These are phyloP conservation scores for Stagonosporopsis vannaccii DNA, from an alignment of 2,329 filamentous ascomycete genomes.

Conservation along the genomic window DNA sequence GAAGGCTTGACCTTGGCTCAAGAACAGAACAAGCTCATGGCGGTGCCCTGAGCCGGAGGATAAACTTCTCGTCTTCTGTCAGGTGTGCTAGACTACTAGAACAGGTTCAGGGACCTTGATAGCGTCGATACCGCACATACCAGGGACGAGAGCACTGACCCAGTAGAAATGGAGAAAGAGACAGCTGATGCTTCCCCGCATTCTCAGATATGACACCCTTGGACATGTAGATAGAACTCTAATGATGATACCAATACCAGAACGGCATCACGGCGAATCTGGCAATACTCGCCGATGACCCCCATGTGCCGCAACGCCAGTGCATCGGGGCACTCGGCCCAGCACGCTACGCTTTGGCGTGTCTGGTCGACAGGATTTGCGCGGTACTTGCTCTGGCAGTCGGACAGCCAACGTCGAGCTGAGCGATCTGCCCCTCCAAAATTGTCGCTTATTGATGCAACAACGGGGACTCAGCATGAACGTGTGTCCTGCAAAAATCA, in stretches of 20 bases:
- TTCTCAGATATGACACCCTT: conserved; percentile 2
- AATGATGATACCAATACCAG: conserved; percentile 20
- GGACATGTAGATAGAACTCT: conserved; percentile 16
- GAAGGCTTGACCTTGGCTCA: conserved; percentile 58
- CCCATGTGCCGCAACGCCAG: conserved; percentile 9
- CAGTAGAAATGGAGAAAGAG: not conserved
- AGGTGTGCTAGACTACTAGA: not conserved
- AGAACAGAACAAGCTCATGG: conserved; percentile 56
- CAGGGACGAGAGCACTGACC: not conserved
- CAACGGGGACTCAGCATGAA: not conserved
- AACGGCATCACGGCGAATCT: conserved; percentile 16
- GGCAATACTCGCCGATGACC: conserved; percentile 13
- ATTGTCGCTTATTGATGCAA: not conserved
- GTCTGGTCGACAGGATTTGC: not conserved
- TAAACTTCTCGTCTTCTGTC: not conserved
- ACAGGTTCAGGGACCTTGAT: not conserved
- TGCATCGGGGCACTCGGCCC: conserved; percentile 16
- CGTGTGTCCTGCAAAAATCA: not conserved
- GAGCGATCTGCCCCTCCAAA: not conserved
- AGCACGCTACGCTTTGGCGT: conserved; percentile 18
- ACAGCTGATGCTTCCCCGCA: conserved; percentile 10
- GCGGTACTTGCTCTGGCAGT: not conserved
- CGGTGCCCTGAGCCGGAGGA: conserved; percentile 40
- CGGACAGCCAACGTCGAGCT: not conserved
- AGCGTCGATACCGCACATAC: not conserved